Conservation (phyloP, 345 rosid species). For the Capsella bursapastoris region DNA sequence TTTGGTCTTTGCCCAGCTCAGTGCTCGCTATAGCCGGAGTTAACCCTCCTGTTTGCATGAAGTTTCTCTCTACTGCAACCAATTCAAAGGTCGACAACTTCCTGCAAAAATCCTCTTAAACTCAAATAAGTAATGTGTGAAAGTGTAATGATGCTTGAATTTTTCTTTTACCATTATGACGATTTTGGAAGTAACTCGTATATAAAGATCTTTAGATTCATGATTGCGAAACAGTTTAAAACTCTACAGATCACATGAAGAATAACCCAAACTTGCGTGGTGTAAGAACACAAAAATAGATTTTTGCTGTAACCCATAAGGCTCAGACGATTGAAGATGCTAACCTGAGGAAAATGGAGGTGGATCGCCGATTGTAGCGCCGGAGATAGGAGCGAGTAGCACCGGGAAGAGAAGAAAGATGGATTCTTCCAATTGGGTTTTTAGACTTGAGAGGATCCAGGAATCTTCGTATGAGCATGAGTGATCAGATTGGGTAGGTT, state of each 20-base stretch:
- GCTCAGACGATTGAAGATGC: conserved; percentile 25
- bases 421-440: conserved; percentile 71
- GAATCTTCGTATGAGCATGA: not conserved
- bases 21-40: conserved; percentile 66
- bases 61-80: conserved; percentile 60
- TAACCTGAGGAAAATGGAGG: conserved; percentile 70
- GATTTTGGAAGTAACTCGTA: conserved; percentile 26
- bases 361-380: conserved; percentile 66
- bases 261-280: conserved; percentile 16
- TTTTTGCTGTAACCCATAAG: conserved; percentile 5
- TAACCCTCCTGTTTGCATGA: conserved; percentile 84
- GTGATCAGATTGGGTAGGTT: conserved; percentile 34
- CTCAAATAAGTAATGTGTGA: conserved; percentile 13
- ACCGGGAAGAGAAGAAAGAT: conserved; percentile 57
- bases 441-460: conserved; percentile 29
- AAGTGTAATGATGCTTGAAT: conserved; percentile 36
- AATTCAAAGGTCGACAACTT: conserved; percentile 60
- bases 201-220: conserved; percentile 17
- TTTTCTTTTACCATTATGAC: conserved; percentile 11
- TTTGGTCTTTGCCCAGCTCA: conserved; percentile 77
- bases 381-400: conserved; percentile 49
- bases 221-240: conserved; percentile 52
- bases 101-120: conserved; percentile 16
- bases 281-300: not conserved
- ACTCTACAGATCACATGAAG: conserved; percentile 5